A percentile compares a stretch with the other conserved stretches of the same genome.
Evolutionary conservation across 2,329 filamentous ascomycete species (phyloP).

Genomic region (Elsinoe batatas): DNA sequence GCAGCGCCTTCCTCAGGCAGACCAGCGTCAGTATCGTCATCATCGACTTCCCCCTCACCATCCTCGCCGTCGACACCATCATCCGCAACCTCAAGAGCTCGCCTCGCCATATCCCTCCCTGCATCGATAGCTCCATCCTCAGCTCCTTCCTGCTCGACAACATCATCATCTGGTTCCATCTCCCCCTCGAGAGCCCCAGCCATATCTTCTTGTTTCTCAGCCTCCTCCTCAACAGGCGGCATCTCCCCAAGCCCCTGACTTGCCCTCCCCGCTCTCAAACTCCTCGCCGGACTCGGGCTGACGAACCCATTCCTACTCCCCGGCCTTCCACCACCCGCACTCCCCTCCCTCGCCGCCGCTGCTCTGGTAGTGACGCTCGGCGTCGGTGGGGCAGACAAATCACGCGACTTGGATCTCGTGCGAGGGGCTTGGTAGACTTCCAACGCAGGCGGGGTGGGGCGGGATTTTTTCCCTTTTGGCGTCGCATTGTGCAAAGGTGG

Average conservation of each 20-base stretch:
- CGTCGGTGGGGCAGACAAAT: constrained; percentile 1
- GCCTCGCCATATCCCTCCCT: constrained; percentile 1
- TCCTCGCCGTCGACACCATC: constrained; percentile 10
- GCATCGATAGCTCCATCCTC: background rate
- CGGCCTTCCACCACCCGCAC: background rate
- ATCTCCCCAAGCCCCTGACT: constrained; percentile 10
- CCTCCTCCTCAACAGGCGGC: constrained; percentile 18
- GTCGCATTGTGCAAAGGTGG: background rate
- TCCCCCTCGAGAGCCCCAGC: background rate
- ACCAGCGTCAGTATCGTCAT: constrained; percentile 9
- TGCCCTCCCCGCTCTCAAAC: background rate
- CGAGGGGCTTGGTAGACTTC: constrained; percentile 2
- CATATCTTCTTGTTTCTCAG: background rate
- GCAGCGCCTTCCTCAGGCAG: too few species aligned
- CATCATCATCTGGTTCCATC: background rate
- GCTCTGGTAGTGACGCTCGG: background rate
- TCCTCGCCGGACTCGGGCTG: constrained; percentile 2
- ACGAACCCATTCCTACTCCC: background rate
- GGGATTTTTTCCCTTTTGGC: background rate
- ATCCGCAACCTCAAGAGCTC: constrained; percentile 6
- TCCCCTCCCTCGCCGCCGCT: background rate
- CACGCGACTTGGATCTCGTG: constrained; percentile 1
- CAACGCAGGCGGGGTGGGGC: background rate
- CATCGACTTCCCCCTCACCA: constrained; percentile 1
- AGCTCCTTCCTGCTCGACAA: background rate